phyloP scores from a whole-genome alignment of 2,329 filamentous ascomycete genomes.

The Cladosporium velox region DNA sequence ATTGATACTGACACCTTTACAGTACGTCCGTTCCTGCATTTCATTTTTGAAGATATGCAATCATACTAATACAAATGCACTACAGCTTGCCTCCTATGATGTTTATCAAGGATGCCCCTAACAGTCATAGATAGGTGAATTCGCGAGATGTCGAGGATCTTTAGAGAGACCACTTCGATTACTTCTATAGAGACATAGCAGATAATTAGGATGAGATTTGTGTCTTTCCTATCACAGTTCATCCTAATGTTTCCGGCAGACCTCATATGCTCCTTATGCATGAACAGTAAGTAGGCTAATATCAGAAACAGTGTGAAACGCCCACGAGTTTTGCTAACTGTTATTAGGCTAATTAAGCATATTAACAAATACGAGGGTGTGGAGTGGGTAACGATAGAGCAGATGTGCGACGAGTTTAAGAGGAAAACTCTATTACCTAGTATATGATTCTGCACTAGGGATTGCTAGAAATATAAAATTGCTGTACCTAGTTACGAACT shows the following conservation, averaged over 20 bases:
- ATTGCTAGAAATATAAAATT: too few relatives aligned
- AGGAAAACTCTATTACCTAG: too few relatives aligned
- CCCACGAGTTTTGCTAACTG: too few relatives aligned
- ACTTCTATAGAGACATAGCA: slow-evolving; percentile 74
- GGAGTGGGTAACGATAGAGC: slow-evolving; percentile 61
- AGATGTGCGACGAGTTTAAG: slow-evolving; percentile 72
- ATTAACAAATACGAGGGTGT: slow-evolving; percentile 66
- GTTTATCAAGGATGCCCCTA: slow-evolving; percentile 66
- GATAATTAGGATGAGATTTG: slow-evolving; percentile 53
- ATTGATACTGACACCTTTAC: too few relatives aligned
- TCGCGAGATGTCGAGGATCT: slow-evolving; percentile 62
- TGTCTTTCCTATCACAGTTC: slow-evolving; percentile 73
- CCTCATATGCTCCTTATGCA: slow-evolving; percentile 73
- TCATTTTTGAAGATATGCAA: too few relatives aligned
- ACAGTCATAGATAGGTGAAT: slow-evolving; percentile 60
- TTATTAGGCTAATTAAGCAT: slow-evolving; percentile 62
- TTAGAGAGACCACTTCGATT: slow-evolving; percentile 67
- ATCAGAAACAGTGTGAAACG: too few relatives aligned
- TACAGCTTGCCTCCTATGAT: slow-evolving; percentile 59
- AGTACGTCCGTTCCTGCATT: too few relatives aligned
- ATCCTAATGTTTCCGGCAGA: slow-evolving; percentile 65
- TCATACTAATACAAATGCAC: too few relatives aligned
- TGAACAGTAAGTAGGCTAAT: slow-evolving; percentile 52
- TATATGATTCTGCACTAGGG: too few relatives aligned
- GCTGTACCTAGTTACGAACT: too few relatives aligned